Base-by-base conservation (phyloP, 2,329 filamentous ascomycete species). In the Claviceps sp. region DNA sequence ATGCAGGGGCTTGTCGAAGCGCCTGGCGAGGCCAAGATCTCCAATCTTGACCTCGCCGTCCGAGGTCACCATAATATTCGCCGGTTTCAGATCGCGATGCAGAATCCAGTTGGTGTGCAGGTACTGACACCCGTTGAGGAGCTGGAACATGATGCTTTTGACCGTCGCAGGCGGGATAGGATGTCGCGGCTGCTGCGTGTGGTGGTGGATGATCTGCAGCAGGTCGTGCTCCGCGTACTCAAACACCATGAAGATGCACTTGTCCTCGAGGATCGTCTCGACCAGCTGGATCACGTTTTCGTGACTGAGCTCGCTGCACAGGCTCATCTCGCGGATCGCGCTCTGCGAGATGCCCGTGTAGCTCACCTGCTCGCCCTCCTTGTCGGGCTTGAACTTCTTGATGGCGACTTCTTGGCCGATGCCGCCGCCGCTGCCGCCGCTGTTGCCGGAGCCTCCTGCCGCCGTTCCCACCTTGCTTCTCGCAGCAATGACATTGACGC, bases 331-430 rank as follows among this genome's bases (percentile, higher is more conserved):
- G 50, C 93, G 87, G 58, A 96, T 88, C 4, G 93, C 93, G 14
- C 90, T 96, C 68, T 98, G 93, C 0, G 93, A 97, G 58, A 98
- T 95, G 56, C 93, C 93, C 0, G 93, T 97, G 69, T 98, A 98
- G 61, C 94, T 87, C 47, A 96, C 74, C 61, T 86, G 81, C 68
- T 98, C 93, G 53, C 93, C 93, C 70, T 98, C 93, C 72, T 97
- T 98, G 69, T 98, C 93, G 7, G 90, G 90, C 73, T 96, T 96
- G 80, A 96, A 95, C 80, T 98, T 98, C 67, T 98, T 98, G 74
- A 98, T 98, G 60, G 93, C 93, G 64, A 95, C 96, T 63, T 95
- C 89, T 56, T 50, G 81, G 71, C 65, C 83, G 73, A 60, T 82
- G 80, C 57, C 57, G 53, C 71, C 85, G 78, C 42, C 46, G 39